Conservation (phyloP, 1,139 yeast genomes). For the Hyphopichia fennica region DNA sequence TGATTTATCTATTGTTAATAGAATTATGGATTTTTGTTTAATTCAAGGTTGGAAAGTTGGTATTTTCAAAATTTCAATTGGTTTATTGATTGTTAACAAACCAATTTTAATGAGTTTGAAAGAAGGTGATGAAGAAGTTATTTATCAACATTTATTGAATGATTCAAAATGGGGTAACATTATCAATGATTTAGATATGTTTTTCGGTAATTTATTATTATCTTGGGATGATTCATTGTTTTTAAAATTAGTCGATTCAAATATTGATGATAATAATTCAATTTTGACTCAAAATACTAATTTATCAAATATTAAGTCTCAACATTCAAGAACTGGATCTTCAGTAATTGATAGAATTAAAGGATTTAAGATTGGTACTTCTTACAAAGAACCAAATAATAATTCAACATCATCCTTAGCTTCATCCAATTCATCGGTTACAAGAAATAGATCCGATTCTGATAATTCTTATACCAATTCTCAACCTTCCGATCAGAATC, state of each 20-base stretch:
- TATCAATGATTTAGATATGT: slow-evolving; percentile 46
- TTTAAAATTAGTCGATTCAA: slow-evolving; percentile 5
- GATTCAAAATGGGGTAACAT: slow-evolving; percentile 55
- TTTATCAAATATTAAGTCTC: slow-evolving; percentile 5
- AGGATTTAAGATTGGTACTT: slow-evolving; percentile 10
- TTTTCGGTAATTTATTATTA: slow-evolving; percentile 41
- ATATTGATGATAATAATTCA: slow-evolving; percentile 1
- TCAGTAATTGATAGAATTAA: slow-evolving; percentile 20
- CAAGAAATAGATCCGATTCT: slow-evolving; percentile 22
- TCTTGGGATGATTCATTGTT: slow-evolving; percentile 39
- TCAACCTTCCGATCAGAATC: slow-evolving; percentile 6
- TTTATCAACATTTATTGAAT: slow-evolving; percentile 61
- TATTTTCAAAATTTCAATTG: slow-evolving; percentile 58
- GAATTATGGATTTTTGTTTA: slow-evolving; percentile 55
- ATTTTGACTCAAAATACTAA: slow-evolving; percentile 2
- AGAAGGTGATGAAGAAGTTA: slow-evolving; percentile 56
- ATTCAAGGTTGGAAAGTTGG: slow-evolving; percentile 69
- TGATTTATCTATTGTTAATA: slow-evolving; percentile 47
- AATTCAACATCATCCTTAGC: slow-evolving; percentile 15
- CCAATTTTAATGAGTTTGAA: slow-evolving; percentile 50
- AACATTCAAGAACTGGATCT: slow-evolving; percentile 8
- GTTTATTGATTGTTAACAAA: slow-evolving; percentile 53
- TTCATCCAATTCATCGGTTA: slow-evolving; percentile 21
- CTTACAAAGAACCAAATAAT: slow-evolving; percentile 7
- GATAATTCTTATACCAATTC: slow-evolving; percentile 7